These are phyloP conservation scores for Conticribra guillardii DNA, from an alignment of 108 stramenopile genomes.

Conservation along the genomic window DNA sequence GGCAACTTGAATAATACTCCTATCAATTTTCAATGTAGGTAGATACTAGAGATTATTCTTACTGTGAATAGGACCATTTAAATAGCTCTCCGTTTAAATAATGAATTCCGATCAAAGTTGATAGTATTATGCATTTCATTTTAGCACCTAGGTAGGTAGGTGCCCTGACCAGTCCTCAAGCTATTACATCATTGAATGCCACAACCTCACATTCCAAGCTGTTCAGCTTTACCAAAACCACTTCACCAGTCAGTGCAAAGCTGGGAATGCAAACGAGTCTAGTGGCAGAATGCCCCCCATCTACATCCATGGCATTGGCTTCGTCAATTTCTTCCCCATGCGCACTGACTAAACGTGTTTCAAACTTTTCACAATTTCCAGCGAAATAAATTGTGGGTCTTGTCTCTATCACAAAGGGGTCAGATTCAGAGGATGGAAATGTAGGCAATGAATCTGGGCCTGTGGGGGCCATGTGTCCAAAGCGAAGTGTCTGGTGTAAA, in stretches of 20 bases:
- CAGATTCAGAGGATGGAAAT: slow-evolving; percentile 65
- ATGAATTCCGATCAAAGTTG: too few species aligned
- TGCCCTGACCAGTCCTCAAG: too few species aligned
- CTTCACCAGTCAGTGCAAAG: slow-evolving; percentile 73
- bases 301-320: slow-evolving; percentile 13
- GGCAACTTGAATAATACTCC: too few species aligned
- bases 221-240: slow-evolving; percentile 76
- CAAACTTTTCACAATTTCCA: slow-evolving; percentile 72
- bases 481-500: slow-evolving; percentile 61
- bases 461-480: slow-evolving; percentile 84
- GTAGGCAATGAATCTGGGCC: slow-evolving; percentile 87
- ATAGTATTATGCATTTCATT: too few species aligned
- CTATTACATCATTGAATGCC: slow-evolving; percentile 56
- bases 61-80: too few species aligned
- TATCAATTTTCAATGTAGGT: too few species aligned
- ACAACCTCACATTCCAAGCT: slow-evolving; percentile 72
- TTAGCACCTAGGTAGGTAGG: too few species aligned
- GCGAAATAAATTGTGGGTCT: slow-evolving; percentile 66
- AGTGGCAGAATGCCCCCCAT: slow-evolving; percentile 12
- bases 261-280: slow-evolving; percentile 77
- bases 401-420: slow-evolving; percentile 77
- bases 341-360: slow-evolving; percentile 40
- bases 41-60: too few species aligned
- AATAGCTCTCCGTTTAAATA: too few species aligned
- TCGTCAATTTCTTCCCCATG: slow-evolving; percentile 27